Conservation (phyloP, 2,329 filamentous ascomycete genomes). For the Curvularia hawaiiensis region DNA sequence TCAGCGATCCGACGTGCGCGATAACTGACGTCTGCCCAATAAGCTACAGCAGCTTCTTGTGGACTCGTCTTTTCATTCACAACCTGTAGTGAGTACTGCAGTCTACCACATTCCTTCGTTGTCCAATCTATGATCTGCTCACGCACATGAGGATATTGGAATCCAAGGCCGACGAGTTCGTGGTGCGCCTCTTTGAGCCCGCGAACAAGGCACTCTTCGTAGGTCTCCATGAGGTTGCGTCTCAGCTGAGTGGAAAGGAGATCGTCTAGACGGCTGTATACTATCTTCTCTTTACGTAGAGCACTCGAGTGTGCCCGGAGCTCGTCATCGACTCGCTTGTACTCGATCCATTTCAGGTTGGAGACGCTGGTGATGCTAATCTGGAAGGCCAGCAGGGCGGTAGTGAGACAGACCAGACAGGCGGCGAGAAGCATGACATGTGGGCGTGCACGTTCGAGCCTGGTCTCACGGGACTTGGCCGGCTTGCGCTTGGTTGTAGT, state of each 20-base stretch:
- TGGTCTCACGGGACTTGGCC: background rate
- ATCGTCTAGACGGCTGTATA: constrained; percentile 13
- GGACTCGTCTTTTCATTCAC: constrained; percentile 3
- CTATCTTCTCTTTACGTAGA: constrained; percentile 8
- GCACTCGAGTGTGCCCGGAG: background rate
- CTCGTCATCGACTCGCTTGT: constrained; percentile 12
- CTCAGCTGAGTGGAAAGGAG: constrained; percentile 15
- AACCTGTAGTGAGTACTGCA: constrained; percentile 26
- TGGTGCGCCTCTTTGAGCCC: constrained; percentile 22
- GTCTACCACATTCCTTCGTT: constrained; percentile 26
- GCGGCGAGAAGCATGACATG: constrained; percentile 12
- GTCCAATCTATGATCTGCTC: constrained; percentile 30
- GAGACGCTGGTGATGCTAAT: constrained; percentile 9
- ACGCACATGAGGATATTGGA: constrained; percentile 22
- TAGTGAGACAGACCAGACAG: constrained; percentile 15
- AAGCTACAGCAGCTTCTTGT: constrained; percentile 10
- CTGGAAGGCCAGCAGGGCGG: constrained; percentile 11
- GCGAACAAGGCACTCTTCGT: constrained; percentile 34
- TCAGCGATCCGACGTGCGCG: constrained; percentile 1
- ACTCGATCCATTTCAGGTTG: constrained; percentile 7
- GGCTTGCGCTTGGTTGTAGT: background rate
- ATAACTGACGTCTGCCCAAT: constrained; percentile 6
- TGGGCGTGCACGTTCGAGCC: constrained; percentile 5
- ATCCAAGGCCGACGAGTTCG: constrained; percentile 16
- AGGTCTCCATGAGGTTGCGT: constrained; percentile 24